A percentile compares a stretch with the other conserved stretches of the same genome.
These are phyloP conservation scores for Ceratocystis huliohia DNA, from an alignment of 2,329 filamentous ascomycete genomes.

Conservation along the genomic window DNA sequence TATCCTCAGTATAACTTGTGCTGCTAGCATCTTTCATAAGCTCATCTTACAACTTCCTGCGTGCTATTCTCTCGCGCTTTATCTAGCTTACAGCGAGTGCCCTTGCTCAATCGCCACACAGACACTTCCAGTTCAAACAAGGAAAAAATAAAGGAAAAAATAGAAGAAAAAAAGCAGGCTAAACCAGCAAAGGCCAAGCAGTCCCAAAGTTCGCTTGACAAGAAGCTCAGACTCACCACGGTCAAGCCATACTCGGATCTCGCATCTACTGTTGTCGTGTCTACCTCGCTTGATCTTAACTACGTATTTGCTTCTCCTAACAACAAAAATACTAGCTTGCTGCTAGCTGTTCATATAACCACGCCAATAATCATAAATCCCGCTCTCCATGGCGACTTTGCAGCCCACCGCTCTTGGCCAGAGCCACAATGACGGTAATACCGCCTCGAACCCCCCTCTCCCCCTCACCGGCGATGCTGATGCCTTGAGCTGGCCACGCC, in stretches of 20 bases:
- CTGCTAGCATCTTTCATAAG: not conserved
- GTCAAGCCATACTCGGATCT: not conserved
- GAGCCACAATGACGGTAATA: conserved; percentile 8
- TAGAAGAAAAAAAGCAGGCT: not conserved
- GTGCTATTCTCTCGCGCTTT: not conserved
- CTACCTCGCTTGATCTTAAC: not conserved
- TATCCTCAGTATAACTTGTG: conserved; percentile 4
- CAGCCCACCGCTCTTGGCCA: not conserved
- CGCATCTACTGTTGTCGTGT: not conserved
- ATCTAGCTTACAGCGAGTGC: not conserved
- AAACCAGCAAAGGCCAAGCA: not conserved
- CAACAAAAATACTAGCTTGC: not conserved
- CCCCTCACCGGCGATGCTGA: not conserved
- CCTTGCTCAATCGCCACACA: not conserved
- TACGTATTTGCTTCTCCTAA: not conserved
- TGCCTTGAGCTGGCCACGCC: not conserved
- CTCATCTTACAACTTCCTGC: not conserved
- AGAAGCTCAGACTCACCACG: conserved; percentile 5
- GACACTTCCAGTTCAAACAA: not conserved
- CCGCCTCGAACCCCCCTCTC: not conserved
- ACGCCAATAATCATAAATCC: not conserved
- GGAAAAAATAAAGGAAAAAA: not conserved
- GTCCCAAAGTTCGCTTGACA: not conserved
- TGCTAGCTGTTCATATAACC: not conserved
- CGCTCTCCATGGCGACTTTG: not conserved